Evolutionary conservation across 345 rosid species (phyloP).

Genomic region (Acer saccharum): DNA sequence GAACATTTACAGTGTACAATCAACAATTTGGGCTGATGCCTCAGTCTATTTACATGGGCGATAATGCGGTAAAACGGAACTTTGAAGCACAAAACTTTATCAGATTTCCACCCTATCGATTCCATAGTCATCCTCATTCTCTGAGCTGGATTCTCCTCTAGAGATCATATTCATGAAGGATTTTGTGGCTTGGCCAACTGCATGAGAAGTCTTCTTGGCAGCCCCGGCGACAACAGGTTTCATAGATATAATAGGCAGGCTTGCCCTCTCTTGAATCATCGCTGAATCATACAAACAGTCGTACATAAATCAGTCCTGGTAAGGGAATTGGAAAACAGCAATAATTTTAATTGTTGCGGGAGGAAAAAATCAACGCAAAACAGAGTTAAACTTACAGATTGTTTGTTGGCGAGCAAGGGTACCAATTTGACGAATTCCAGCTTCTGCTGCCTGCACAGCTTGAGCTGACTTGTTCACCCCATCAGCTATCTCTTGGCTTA

Average conservation of each 20-base stretch:
- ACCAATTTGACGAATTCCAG: slow-evolving; percentile 83
- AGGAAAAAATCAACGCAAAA: not conserved
- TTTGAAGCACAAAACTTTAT: not conserved
- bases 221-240: slow-evolving; percentile 82
- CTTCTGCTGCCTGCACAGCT: slow-evolving; percentile 90
- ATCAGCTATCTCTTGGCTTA: slow-evolving; percentile 87
- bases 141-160: slow-evolving; percentile 43
- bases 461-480: slow-evolving; percentile 90
- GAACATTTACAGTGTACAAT: not conserved
- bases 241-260: slow-evolving; percentile 71
- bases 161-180: slow-evolving; percentile 63
- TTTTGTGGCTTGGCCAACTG: slow-evolving; percentile 82
- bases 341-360: not conserved
- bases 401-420: slow-evolving; percentile 80
- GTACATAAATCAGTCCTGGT: slow-evolving; percentile 12
- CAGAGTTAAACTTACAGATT: slow-evolving; percentile 53
- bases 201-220: slow-evolving; percentile 74
- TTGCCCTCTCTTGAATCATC: slow-evolving; percentile 90
- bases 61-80: not conserved
- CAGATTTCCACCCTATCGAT: slow-evolving; percentile 45
- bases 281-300: slow-evolving; percentile 47
- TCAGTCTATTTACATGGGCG: not conserved
- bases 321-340: not conserved
- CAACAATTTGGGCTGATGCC: not conserved
- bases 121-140: slow-evolving; percentile 31